Conservation (phyloP, 1,284 basidiomycete species). For the Sporisorium sorghi region DNA sequence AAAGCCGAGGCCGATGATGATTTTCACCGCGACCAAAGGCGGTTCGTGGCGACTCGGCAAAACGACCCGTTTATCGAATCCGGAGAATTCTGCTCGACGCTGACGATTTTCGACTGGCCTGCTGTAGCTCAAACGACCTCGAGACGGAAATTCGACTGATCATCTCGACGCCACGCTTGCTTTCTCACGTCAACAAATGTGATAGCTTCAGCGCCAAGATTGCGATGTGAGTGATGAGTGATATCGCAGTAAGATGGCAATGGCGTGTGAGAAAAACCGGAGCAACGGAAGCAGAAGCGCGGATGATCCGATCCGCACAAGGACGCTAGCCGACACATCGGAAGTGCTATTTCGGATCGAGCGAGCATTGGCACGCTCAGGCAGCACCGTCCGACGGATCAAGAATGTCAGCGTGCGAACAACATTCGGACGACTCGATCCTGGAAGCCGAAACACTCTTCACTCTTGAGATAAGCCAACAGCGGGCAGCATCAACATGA, state of each 20-base stretch:
- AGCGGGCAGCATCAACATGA: too few species aligned
- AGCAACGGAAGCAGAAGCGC: not conserved
- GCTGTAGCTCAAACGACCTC: not conserved
- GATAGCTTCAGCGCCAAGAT: too few species aligned
- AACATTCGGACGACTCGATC: too few species aligned
- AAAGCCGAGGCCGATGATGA: not conserved
- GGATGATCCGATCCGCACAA: not conserved
- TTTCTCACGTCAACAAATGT: too few species aligned
- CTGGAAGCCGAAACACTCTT: too few species aligned
- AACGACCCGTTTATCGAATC: constrained; percentile 3
- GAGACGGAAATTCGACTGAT: not conserved
- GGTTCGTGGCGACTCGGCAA: too few species aligned
- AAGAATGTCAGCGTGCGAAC: too few species aligned
- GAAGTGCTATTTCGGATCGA: not conserved
- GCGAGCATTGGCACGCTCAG: not conserved
- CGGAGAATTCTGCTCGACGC: constrained; percentile 6
- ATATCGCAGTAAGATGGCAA: too few species aligned
- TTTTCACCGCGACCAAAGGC: not conserved
- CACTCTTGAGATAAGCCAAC: too few species aligned
- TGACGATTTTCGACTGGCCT: not conserved
- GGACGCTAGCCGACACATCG: constrained; percentile 1
- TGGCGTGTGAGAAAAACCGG: too few species aligned
- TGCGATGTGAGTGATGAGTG: too few species aligned
- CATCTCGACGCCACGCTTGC: not conserved
- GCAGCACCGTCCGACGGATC: too few species aligned